Percentiles rank a stretch among this genome's conserved stretches.
Conservation (phyloP, 2,329 filamentous ascomycete species). For the Aureobasidium sp. region DNA sequence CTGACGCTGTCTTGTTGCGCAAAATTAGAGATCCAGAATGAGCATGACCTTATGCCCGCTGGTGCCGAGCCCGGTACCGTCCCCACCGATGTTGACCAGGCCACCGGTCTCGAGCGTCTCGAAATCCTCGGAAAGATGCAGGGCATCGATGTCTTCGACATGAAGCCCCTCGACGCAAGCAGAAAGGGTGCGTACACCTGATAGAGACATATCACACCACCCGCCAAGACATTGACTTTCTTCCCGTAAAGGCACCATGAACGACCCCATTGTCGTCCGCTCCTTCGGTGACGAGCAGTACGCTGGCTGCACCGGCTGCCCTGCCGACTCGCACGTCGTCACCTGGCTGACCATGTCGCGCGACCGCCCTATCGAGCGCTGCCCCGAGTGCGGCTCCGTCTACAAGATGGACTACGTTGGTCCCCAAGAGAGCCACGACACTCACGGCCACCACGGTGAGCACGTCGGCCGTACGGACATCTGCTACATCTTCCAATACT, state of each 20-base stretch:
- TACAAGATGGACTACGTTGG: slow-evolving; percentile 98
- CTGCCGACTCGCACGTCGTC: slow-evolving; percentile 84
- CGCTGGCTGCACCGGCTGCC: slow-evolving; percentile 88
- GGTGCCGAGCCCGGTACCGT: slow-evolving; percentile 77
- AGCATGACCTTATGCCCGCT: slow-evolving; percentile 76
- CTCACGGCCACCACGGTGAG: slow-evolving; percentile 44
- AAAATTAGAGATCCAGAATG: slow-evolving; percentile 66
- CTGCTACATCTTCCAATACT: not conserved
- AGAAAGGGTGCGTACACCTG: slow-evolving; percentile 59
- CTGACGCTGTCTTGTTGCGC: not conserved
- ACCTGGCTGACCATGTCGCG: slow-evolving; percentile 86
- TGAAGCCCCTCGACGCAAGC: slow-evolving; percentile 89
- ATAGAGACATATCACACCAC: slow-evolving; percentile 1
- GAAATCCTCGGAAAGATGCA: slow-evolving; percentile 99
- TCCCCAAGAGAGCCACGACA: slow-evolving; percentile 65
- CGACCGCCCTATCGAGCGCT: slow-evolving; percentile 87
- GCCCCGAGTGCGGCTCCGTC: slow-evolving; percentile 90
- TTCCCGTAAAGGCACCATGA: slow-evolving; percentile 60
- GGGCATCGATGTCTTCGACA: slow-evolving; percentile 95
- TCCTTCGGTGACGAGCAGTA: slow-evolving; percentile 95
- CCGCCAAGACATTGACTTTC: slow-evolving; percentile 1
- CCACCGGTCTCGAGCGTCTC: slow-evolving; percentile 95
- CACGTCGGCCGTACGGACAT: slow-evolving; percentile 30
- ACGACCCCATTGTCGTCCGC: slow-evolving; percentile 84
- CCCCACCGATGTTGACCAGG: slow-evolving; percentile 89